Evolutionary conservation across 257 asterid genomes (phyloP), one percentile per base, ranked within the genome.

Genomic region (Salvia hispanica): DNA sequence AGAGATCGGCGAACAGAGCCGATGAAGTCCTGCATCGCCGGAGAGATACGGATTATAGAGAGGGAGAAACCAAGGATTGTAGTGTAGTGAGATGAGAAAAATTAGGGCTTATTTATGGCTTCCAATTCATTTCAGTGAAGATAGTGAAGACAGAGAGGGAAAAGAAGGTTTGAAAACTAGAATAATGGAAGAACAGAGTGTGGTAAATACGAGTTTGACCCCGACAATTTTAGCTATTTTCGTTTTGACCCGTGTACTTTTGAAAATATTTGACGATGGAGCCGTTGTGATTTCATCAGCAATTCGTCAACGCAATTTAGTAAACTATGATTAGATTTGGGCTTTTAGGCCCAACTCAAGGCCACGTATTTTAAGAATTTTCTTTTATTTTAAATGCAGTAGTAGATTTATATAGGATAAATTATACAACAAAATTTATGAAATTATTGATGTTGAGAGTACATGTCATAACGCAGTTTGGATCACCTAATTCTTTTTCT

Each of bases 1-100:
- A 94, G 81, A 53, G 99, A 94, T 81, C 96, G 85, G 69, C 99
- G 92, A 43, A 94, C 96, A 63, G 99, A 94, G 52, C 96, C 96
- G 34, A 94, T 76, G 77, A 94, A 88, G 58, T 91, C 98, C 60
- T 87, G 96, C 99, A 94, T 94, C 72, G 72, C 76, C 75, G 66
- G 57, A 63, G 71, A 61, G 48, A 18, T 3, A 43, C 21, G 62
- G 34, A 37, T 50, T 10, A 66, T 69, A 16, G 45, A 37, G 15
- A 9, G 42, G 33, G 64, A 18, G 45, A 46, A 50, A 42, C 59
- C 43, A 47, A 9, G 50, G 55, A 64, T 47, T 25, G 73, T 52
- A 76, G 33, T 21, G 77, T 42, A 51, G 72, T n/a, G 75, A 74
- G 75, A 75, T 60, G 51, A 16, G 66, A 43, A 69, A 18, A 44